These are phyloP conservation scores for Pholiota adiposa DNA, from an alignment of 1,284 basidiomycete species.

Conservation along the genomic window DNA sequence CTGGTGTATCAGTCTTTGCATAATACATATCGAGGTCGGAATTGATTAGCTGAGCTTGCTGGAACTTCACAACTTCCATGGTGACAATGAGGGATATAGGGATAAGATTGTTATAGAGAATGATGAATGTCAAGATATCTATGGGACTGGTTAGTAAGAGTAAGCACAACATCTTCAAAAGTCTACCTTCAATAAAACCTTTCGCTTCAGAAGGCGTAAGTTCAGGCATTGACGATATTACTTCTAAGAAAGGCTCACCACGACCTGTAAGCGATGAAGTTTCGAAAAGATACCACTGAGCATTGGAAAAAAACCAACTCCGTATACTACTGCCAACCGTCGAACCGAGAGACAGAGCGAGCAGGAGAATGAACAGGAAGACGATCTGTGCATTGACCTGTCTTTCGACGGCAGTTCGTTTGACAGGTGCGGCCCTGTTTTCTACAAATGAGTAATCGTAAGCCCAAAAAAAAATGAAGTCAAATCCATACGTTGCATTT, in stretches of 20 bases:
- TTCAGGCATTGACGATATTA: constrained; percentile 4
- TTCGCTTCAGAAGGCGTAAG: constrained; percentile 51
- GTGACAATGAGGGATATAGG: constrained; percentile 99
- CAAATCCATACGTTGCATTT: constrained; percentile 83
- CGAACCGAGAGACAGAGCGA: constrained; percentile 89
- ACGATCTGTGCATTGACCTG: constrained; percentile 98
- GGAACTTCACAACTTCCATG: constrained; percentile 99
- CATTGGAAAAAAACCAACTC: constrained; percentile 83
- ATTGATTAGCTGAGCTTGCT: constrained; percentile 97
- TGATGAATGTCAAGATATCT: constrained; percentile 98
- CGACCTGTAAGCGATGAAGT: constrained; percentile 57
- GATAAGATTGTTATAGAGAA: constrained; percentile 98
- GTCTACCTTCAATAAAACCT: constrained; percentile 78
- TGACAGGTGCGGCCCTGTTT: constrained; percentile 88
- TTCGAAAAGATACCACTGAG: constrained; percentile 86
- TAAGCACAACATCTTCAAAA: constrained; percentile 16
- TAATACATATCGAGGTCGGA: constrained; percentile 98
- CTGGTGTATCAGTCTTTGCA: constrained; percentile 92
- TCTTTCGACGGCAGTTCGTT: constrained; percentile 93
- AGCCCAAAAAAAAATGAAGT: neutral
- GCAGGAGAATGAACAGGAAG: constrained; percentile 90
- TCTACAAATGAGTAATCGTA: constrained; percentile 2
- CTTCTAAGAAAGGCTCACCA: constrained; percentile 47
- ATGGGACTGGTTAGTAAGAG: neutral
- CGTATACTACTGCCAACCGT: constrained; percentile 92